phyloP scores from a whole-genome alignment of 805 yeast genomes.

The fission yeast (Schizosaccharomyces pombe) region DNA sequence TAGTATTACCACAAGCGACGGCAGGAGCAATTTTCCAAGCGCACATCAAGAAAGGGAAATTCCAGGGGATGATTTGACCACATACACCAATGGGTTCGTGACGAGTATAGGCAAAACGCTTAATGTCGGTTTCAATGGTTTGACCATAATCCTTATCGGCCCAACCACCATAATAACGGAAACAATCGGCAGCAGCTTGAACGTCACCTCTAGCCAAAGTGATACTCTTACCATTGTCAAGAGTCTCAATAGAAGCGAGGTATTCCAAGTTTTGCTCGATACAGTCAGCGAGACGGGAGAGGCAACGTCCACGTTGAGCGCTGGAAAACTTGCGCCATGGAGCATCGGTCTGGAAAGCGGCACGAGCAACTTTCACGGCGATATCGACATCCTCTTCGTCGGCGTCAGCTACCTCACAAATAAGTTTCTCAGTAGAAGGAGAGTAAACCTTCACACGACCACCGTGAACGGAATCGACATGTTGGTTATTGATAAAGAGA shows the following conservation, averaged over 20 bases:
- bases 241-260: conserved; percentile 58
- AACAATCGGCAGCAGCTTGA: conserved; percentile 37
- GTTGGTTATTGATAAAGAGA: conserved; percentile 69
- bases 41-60: conserved; percentile 83
- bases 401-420: conserved; percentile 51
- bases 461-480: conserved; percentile 27
- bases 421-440: conserved; percentile 27
- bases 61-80: conserved; percentile 94
- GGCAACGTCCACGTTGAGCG: conserved; percentile 34
- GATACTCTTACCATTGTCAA: conserved; percentile 76
- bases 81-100: conserved; percentile 88
- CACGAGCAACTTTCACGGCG: conserved; percentile 69
- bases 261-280: conserved; percentile 48
- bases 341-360: conserved; percentile 34
- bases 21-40: conserved; percentile 92
- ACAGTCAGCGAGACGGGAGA: conserved; percentile 53
- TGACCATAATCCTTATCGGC: conserved; percentile 71
- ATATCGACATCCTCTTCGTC: conserved; percentile 52
- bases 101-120: conserved; percentile 55
- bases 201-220: conserved; percentile 42
- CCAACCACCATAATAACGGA: conserved; percentile 76
- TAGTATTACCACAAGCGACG: conserved; percentile 69
- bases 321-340: conserved; percentile 54
- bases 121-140: conserved; percentile 46
- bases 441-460: conserved; percentile 35